Percentiles rank a stretch among this genome's conserved stretches.
Evolutionary conservation across 768 basidiomycete genomes (phyloP).

Genomic region (Pleurotus sapidus): DNA sequence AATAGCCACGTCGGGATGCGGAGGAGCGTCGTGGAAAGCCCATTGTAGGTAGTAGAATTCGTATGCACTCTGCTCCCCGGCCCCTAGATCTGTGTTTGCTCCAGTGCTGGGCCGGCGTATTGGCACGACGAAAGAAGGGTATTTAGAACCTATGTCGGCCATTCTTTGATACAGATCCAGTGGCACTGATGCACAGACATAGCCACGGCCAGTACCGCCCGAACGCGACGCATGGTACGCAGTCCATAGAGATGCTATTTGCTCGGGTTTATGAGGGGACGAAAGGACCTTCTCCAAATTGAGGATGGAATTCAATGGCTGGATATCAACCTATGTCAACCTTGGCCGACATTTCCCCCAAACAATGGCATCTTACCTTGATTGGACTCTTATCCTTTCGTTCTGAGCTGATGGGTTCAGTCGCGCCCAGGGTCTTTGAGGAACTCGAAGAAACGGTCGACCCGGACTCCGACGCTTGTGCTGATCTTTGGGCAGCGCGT

Average conservation of each 20-base stretch:
- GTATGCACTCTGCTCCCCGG: slow-evolving; percentile 40
- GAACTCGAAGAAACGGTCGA: slow-evolving; percentile 12
- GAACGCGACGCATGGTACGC: slow-evolving; percentile 84
- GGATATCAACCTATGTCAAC: slow-evolving; percentile 9
- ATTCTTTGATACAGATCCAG: slow-evolving; percentile 70
- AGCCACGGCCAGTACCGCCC: slow-evolving; percentile 77
- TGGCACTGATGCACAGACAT: slow-evolving; percentile 81
- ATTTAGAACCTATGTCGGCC: slow-evolving; percentile 56
- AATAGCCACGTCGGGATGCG: slow-evolving; percentile 42
- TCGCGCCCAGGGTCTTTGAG: background rate
- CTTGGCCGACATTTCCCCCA: background rate
- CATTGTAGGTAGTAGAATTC: slow-evolving; percentile 91
- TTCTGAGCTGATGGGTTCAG: slow-evolving; percentile 9
- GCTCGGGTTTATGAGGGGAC: slow-evolving; percentile 65
- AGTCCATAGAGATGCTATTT: slow-evolving; percentile 84
- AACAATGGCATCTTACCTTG: slow-evolving; percentile 39
- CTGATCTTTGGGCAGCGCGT: slow-evolving; percentile 6
- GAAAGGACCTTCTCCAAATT: slow-evolving; percentile 70
- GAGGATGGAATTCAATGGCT: slow-evolving; percentile 83
- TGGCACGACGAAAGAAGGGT: slow-evolving; percentile 82
- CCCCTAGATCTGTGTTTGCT: slow-evolving; percentile 30
- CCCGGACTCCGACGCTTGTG: slow-evolving; percentile 1
- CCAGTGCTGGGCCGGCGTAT: slow-evolving; percentile 50
- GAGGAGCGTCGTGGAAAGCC: slow-evolving; percentile 77
- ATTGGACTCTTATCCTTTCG: slow-evolving; percentile 70